phyloP scores from a whole-genome alignment of 2,329 filamentous ascomycete species.

The Corinectria fuckeliana region DNA sequence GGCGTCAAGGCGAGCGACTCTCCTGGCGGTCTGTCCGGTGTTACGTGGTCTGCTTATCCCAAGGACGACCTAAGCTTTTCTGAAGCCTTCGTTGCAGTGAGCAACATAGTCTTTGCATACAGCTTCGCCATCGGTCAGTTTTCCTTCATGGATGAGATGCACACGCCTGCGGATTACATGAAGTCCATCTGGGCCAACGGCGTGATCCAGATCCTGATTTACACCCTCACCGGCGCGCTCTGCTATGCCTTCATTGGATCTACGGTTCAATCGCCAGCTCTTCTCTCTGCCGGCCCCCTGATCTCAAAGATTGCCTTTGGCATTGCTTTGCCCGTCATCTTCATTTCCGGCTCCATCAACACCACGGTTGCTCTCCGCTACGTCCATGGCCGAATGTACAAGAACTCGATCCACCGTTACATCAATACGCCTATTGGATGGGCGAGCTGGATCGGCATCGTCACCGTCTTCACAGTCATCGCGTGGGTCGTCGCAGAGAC shows the following conservation, averaged over 20 bases:
- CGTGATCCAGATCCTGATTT: conserved; percentile 16
- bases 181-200: conserved; percentile 22
- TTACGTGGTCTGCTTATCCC: conserved; percentile 19
- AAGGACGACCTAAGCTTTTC: conserved; percentile 16
- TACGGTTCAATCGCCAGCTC: conserved; percentile 17
- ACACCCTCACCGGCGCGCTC: conserved; percentile 17
- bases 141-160: conserved; percentile 24
- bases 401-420: conserved; percentile 20
- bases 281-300: conserved; percentile 11
- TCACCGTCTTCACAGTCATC: conserved; percentile 14
- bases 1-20: conserved; percentile 12
- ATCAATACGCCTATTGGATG: conserved; percentile 20
- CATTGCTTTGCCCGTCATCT: conserved; percentile 18
- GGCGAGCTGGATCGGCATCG: conserved; percentile 18
- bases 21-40: conserved; percentile 1
- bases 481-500: conserved; percentile 20
- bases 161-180: conserved; percentile 21
- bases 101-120: conserved; percentile 22
- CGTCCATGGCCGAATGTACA: conserved; percentile 17
- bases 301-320: conserved; percentile 19
- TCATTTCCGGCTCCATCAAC: conserved; percentile 22
- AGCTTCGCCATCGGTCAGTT: conserved; percentile 22
- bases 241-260: conserved; percentile 23
- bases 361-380: conserved; percentile 21
- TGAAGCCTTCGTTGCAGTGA: conserved; percentile 19